Base-by-base conservation (phyloP, 208 protist species). In the Entamoeba invadens region DNA sequence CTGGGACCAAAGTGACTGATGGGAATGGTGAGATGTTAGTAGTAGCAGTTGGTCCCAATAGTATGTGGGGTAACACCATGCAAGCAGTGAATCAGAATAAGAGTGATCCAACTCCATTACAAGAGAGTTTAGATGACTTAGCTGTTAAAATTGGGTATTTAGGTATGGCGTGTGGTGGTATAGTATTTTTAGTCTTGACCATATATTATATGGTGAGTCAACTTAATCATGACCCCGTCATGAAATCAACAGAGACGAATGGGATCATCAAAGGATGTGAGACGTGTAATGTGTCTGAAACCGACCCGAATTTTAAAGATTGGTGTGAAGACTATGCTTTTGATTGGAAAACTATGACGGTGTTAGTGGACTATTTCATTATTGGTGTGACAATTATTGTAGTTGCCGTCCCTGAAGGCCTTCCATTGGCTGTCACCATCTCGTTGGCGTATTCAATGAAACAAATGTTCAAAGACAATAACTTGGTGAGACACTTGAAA, bases 401-500 rank as follows among this genome's bases (percentile, higher is more conserved):
- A 31, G 98, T 98, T 12, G 98, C 98, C 14, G 97, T 99, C 57
- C 98, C 98, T 6, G 98, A 99, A 95, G 98, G 98, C 25, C 95
- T 99, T 68, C 98, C 98, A 45, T 96, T 99, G 0, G 98, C 98
- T 2, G 98, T 99, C 21, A 98, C 98, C 72, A 98, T 99, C 93
- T 97, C 98, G 5, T 96, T 99, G 6, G 98, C 98, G 45, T 99
- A 98, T 96, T 98, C 97, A 46, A 98, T 99, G 97, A 96, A 95
- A 93, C 98, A 99, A 95, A 99, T 99, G 98, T 97, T 99, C 93
- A 97, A 98, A n/a, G 98, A 99, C 92, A 98, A 99, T 94, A 99
- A 98, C 96, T 96, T 99, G n/a, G 98, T 99, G 2, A 96, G 98
- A 92, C 97, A 97, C 46, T 96, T 99, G 68, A 95, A 95, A 21